Conservation (phyloP, 352 stramenopile genomes). For the Phytophthora ohioensis region DNA sequence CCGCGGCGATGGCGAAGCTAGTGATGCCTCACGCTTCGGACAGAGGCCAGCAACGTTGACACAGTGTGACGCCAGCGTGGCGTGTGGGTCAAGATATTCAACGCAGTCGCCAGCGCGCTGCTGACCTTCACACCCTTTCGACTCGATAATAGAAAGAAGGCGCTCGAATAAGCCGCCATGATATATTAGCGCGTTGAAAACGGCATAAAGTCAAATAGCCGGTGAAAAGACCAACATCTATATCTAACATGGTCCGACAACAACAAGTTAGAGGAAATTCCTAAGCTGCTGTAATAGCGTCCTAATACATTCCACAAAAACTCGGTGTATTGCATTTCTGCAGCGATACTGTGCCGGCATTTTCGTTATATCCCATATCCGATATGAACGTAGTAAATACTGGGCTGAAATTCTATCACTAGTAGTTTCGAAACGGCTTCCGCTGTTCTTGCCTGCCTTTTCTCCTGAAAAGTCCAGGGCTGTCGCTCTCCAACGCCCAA, state of each 20-base stretch:
- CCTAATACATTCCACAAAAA: too few species aligned
- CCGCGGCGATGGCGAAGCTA: too few species aligned
- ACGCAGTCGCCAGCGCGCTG: constrained; percentile 20
- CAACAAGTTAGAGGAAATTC: too few species aligned
- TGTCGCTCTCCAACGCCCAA: not conserved
- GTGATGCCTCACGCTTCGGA: too few species aligned
- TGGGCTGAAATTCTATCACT: not conserved
- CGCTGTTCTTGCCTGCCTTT: constrained; percentile 13
- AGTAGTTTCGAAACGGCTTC: constrained; percentile 38
- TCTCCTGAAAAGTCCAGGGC: constrained; percentile 7
- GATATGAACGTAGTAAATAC: not conserved
- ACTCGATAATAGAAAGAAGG: constrained; percentile 20
- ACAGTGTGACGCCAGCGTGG: not conserved
- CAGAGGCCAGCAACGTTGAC: not conserved
- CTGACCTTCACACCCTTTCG: constrained; percentile 17
- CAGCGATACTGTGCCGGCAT: too few species aligned
- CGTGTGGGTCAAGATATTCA: constrained; percentile 15
- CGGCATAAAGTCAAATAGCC: not conserved
- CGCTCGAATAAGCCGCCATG: constrained; percentile 4
- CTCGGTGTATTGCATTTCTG: too few species aligned
- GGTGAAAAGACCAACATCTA: not conserved
- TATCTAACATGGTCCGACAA: too few species aligned
- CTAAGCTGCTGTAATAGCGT: too few species aligned
- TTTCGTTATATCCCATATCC: too few species aligned
- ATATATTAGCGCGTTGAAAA: constrained; percentile 7